Base-by-base conservation (phyloP, 148 eudicot species). In the Rhododendron molle region DNA sequence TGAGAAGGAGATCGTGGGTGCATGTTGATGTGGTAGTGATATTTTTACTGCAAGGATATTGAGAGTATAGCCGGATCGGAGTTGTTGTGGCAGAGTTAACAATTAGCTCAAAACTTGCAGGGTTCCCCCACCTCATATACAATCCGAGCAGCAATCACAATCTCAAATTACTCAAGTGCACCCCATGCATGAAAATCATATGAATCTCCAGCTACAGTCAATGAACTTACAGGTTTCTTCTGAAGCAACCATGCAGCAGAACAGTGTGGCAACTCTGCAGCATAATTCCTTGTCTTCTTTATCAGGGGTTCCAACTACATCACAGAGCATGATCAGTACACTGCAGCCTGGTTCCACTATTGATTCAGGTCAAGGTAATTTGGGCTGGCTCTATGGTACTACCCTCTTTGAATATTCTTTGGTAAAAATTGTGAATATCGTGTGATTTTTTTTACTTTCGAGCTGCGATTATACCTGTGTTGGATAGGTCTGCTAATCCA, bases 81-180 rank as follows among this genome's bases (percentile, higher is more conserved):
- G 67, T 60, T 60, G 21, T 23, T 60, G 43, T 38, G 43, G 0
- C 67, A n/a, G 67, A 5, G 1, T n/a, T 7, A 23, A 62, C 69
- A 8, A 6, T 23, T 62, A 62, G 26, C 69, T 62, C 26, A 62
- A 62, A 62, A 38, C 40, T 38, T 38, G 5, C 40, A 38, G 40
- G 40, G 40, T 90, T 50, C 81, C 91, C 54, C 91, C 91, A 84
- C 56, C 94, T 85, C 97, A 91, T 78, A 78, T 92, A 88, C 93
- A 88, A 58, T 54, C 94, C 76, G 77, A 91, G 90, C 96, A 90
- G 84, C 98, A 88, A 74, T 21, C 90, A 50, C 97, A 91, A 73
- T 84, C 95, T 84, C 98, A 92, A 84, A 86, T 92, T 86, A 78
- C 96, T 88, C 97, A 93, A 87, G 84, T 89, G 85, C 98, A 91